Evolutionary conservation across 2,329 filamentous ascomycete genomes (phyloP).

Genomic region (Penicillium rolfsii): DNA sequence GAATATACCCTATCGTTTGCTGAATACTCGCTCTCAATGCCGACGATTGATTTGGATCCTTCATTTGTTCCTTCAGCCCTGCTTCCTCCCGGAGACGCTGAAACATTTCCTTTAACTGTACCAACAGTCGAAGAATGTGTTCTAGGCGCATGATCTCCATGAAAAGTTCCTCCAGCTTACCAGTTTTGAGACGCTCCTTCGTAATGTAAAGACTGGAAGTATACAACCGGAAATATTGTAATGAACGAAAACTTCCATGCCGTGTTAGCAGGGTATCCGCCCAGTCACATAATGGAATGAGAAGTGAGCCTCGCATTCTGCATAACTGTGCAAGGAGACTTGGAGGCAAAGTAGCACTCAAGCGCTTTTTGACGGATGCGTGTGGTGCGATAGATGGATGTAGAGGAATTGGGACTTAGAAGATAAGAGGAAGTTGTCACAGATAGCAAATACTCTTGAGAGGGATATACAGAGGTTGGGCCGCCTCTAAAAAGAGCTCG

Average conservation of each 20-base stretch:
- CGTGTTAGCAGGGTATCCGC: background rate
- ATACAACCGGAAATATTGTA: background rate
- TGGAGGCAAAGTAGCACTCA: background rate
- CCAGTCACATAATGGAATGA: background rate
- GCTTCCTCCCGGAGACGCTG: background rate
- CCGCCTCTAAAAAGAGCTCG: background rate
- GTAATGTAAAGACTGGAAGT: background rate
- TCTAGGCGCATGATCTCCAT: background rate
- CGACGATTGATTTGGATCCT: background rate
- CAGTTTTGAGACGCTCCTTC: background rate
- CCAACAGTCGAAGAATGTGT: background rate
- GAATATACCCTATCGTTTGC: background rate
- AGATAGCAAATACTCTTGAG: background rate
- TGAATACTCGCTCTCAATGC: background rate
- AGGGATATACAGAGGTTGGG: background rate
- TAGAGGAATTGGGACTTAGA: background rate
- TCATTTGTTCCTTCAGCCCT: background rate
- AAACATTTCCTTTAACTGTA: background rate
- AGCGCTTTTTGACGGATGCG: background rate
- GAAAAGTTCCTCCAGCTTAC: background rate
- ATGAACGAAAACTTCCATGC: background rate
- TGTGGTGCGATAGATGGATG: background rate
- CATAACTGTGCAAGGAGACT: background rate
- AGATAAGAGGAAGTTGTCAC: background rate
- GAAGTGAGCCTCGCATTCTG: background rate